Evolutionary conservation across 2,329 filamentous ascomycete genomes (phyloP), one percentile per base, ranked within the genome.

Genomic region (Aspergillus melleus): DNA sequence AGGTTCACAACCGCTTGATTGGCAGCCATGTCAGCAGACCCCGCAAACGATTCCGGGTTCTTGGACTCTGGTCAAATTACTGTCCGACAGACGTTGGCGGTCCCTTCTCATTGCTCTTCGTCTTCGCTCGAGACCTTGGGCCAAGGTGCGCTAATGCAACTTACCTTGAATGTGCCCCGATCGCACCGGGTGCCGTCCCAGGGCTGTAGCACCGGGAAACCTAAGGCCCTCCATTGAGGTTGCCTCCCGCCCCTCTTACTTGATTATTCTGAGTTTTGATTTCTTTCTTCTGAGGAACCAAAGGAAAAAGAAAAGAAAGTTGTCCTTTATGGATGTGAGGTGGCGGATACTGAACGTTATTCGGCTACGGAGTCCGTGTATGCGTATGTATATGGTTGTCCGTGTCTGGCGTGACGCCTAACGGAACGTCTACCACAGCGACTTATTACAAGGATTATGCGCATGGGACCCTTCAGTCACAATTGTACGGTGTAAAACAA

Each of bases 81-180:
- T 51, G 46, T 59, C 56, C 59, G 59, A 55, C 30, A 55, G 49
- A 39, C 52, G 55, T 52, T 55, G 55, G 30, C 49, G 29, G 52
- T 36, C 44, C 24, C 36, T 24, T 36, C 36, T n/a, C 19, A 55
- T 55, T 30, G 52, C 52, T 55, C 55, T 52, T 49, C 52, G 30
- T 55, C 32, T n/a, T 36, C 14, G 29, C 49, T 55, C 51, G 55
- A 52, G 26, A 59, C 65, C 60, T 64, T 36, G 26, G 67, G 65
- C 69, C 67, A 66, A 66, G 65, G 63, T 62, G 59, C 72, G 70
- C 73, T 75, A 75, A 75, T 74, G 73, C 73, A 74, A 66, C 68
- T 73, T 74, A 68, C 71, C 72, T 69, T 70, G 66, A 53, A 61
- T 55, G 57, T 49, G 55, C 60, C 57, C 49, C 57, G 46, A 56